Conservation (phyloP, 176 grass and related monocot species). For the Zoysia pacifica region DNA sequence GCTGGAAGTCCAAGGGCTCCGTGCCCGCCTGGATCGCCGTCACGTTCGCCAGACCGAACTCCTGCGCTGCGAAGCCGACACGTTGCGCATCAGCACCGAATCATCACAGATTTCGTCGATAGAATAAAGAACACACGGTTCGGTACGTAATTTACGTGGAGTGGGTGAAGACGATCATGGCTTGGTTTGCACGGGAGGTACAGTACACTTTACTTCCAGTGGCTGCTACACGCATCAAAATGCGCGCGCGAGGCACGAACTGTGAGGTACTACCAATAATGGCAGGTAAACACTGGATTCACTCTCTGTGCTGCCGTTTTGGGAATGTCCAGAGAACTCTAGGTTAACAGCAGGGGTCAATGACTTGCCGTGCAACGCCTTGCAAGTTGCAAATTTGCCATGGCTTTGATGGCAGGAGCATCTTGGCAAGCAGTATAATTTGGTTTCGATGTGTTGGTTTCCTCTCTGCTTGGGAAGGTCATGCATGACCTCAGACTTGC, state of each 20-base stretch:
- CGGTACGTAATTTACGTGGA: too few species aligned
- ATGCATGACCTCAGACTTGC: neutral
- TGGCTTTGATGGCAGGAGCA: neutral
- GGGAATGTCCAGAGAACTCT: neutral
- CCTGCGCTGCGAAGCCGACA: conserved; percentile 42
- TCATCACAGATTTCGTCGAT: neutral
- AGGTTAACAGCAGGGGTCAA: neutral
- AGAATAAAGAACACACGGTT: too few species aligned
- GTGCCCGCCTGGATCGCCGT: conserved; percentile 45
- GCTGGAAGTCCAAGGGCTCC: conserved; percentile 31
- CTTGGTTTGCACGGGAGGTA: neutral
- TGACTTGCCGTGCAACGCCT: neutral
- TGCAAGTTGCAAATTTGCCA: neutral
- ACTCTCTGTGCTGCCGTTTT: neutral
- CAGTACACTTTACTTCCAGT: neutral
- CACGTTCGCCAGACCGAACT: conserved; percentile 47
- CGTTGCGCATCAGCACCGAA: neutral
- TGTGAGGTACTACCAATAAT: neutral
- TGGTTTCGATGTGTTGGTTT: too few species aligned
- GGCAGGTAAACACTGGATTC: neutral
- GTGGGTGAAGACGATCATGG: neutral
- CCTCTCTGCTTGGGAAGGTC: neutral
- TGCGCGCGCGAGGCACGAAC: neutral
- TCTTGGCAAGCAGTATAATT: too few species aligned
- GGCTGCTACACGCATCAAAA: conserved; percentile 9